Evolutionary conservation across 2,329 filamentous ascomycete species (phyloP).

Genomic region (Capronia americana): DNA sequence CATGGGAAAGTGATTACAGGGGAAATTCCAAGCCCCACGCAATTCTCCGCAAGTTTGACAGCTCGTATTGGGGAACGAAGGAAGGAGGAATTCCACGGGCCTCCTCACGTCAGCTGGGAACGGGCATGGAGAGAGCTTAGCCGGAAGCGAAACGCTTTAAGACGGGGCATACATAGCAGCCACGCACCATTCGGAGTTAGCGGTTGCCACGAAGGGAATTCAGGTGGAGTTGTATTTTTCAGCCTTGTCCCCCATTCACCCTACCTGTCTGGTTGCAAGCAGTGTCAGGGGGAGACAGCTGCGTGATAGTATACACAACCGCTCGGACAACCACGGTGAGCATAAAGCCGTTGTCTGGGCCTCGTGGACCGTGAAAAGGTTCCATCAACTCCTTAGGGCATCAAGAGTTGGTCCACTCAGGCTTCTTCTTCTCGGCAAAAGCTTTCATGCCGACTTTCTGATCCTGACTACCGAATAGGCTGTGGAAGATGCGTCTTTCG

Average conservation of each 20-base stretch:
- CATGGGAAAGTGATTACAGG: not conserved
- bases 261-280: not conserved
- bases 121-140: not conserved
- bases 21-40: not conserved
- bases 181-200: not conserved
- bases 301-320: not conserved
- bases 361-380: not conserved
- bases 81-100: not conserved
- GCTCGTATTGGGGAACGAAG: not conserved
- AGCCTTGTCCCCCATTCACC: not conserved
- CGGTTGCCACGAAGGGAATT: not conserved
- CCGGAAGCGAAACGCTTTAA: not conserved
- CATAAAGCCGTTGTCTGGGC: not conserved
- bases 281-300: not conserved
- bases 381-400: not conserved
- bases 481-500: conserved; percentile 91
- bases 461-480: conserved; percentile 89
- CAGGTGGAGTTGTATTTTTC: not conserved
- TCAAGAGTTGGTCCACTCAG: conserved; percentile 71
- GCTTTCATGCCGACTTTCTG: conserved; percentile 98
- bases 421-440: conserved; percentile 92
- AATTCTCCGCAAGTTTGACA: not conserved
- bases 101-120: not conserved
- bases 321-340: not conserved
- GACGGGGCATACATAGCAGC: not conserved